phyloP scores from a whole-genome alignment of 345 rosid genomes.

The Cardamine occulta region DNA sequence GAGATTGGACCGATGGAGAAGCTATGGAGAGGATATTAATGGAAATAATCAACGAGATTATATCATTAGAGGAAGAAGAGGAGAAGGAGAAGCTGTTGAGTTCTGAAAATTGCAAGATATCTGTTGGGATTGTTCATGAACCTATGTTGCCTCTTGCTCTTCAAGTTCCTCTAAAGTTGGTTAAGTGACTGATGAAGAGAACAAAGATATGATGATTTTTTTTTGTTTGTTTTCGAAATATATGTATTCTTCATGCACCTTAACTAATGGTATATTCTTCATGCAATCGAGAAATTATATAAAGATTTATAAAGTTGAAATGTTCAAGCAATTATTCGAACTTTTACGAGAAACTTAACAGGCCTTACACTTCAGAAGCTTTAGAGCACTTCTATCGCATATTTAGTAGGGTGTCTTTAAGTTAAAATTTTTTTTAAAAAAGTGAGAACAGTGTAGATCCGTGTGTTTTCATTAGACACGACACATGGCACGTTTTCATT shows the following conservation, averaged over 20 bases:
- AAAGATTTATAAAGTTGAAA: constrained; percentile 3
- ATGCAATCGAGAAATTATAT: background rate
- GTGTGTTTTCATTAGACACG: too few relatives aligned
- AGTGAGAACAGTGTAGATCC: too few relatives aligned
- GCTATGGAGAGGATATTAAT: constrained; percentile 44
- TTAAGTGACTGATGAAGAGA: constrained; percentile 19
- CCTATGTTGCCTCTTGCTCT: constrained; percentile 36
- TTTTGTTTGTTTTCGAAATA: background rate
- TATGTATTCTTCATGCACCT: background rate
- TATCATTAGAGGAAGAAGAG: background rate
- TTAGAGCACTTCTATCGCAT: too few relatives aligned
- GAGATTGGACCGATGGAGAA: constrained; percentile 77
- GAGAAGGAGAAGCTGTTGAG: constrained; percentile 17
- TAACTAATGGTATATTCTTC: background rate
- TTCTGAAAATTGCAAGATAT: constrained; percentile 39
- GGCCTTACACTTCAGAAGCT: background rate
- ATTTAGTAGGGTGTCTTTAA: too few relatives aligned
- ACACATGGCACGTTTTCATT: too few relatives aligned
- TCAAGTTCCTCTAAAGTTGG: constrained; percentile 33
- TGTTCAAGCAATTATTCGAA: background rate
- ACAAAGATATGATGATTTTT: background rate
- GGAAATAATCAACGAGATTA: constrained; percentile 28
- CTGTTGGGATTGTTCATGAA: constrained; percentile 41
- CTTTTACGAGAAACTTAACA: background rate
- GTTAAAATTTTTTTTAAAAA: too few relatives aligned